These are phyloP conservation scores for Aleurites moluccanus DNA, from an alignment of 441 rosid species.

Conservation along the genomic window DNA sequence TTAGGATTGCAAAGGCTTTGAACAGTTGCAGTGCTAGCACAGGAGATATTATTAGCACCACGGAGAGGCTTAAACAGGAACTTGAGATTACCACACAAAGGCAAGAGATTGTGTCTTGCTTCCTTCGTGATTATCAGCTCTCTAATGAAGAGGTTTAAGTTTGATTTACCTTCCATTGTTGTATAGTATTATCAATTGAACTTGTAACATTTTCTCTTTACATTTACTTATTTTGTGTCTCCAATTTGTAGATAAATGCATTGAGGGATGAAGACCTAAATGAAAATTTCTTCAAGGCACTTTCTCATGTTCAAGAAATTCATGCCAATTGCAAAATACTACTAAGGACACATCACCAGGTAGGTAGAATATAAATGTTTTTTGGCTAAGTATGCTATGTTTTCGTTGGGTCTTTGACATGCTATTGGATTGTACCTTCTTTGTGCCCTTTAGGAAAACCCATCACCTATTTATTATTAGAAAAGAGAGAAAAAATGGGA, in stretches of 20 bases:
- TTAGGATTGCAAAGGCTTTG: conserved; percentile 80
- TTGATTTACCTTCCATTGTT: neutral
- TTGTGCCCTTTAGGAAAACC: neutral
- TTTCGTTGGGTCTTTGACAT: neutral
- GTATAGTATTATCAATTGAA: neutral
- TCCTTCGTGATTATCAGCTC: conserved; percentile 93
- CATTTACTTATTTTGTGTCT: conserved; percentile 1
- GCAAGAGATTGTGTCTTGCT: conserved; percentile 86
- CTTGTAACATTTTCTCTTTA: neutral
- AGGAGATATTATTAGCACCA: conserved; percentile 80
- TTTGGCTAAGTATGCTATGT: neutral
- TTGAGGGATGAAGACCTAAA: conserved; percentile 82
- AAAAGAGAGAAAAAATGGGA: neutral
- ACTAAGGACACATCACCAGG: conserved; percentile 95
- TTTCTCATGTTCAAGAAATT: conserved; percentile 90
- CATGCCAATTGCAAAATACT: conserved; percentile 94
- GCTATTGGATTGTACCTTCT: neutral
- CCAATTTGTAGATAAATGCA: conserved; percentile 62
- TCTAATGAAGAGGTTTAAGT: conserved; percentile 70
- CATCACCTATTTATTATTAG: neutral
- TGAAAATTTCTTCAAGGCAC: conserved; percentile 87
- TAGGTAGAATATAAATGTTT: conserved; percentile 28
- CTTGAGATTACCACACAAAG: conserved; percentile 85
- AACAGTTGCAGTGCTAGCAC: conserved; percentile 85
- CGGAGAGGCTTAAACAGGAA: conserved; percentile 90